A percentile compares a stretch with the other conserved stretches of the same genome.
Conservation (phyloP, 176 grass and related monocot species). For the Zea mays region Zm-B73-REFERENCE-NAM-5.0 NC_050103.1:102975501-102976000, state of each 20-base stretch:
- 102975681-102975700: not conserved
- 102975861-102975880: constrained; percentile 79
- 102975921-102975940: constrained; percentile 23
- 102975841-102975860: constrained; percentile 57
- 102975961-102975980: constrained; percentile 32
- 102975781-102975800: constrained; percentile 39
- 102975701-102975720: constrained; percentile 48
- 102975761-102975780: constrained; percentile 55
- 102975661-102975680: constrained; percentile 48
- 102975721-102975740: constrained; percentile 49
- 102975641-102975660: constrained; percentile 24
- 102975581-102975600: constrained; percentile 30
- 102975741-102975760: constrained; percentile 50
- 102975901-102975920: constrained; percentile 72
- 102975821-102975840: constrained; percentile 49
- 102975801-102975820: constrained; percentile 21
- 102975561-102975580: not conserved
- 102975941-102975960: constrained; percentile 34
- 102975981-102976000: constrained; percentile 43
- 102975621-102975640: constrained; percentile 26
- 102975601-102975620: constrained; percentile 30
- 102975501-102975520: constrained; percentile 10
- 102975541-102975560: not conserved
- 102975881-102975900: constrained; percentile 83
- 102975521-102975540: constrained; percentile 3